Percentiles rank a stretch among this genome's conserved stretches.
Conservation (phyloP, 2,329 filamentous ascomycete species). For the Colletotrichum sp. region DNA sequence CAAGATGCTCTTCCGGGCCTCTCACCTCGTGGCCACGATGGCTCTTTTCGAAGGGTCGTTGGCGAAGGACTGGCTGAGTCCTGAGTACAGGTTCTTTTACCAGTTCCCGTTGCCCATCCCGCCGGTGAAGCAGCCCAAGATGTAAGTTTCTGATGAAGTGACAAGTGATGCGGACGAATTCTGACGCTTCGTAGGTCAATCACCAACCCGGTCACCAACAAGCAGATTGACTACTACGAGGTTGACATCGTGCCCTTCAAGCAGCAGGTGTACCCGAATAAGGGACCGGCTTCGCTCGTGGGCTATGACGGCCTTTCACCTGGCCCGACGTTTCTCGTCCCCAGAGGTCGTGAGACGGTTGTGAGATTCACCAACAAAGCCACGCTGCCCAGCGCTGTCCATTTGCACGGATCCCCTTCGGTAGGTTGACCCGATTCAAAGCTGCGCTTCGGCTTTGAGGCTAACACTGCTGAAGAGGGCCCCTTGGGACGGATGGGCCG, state of each 20-base stretch:
- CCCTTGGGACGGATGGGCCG: constrained; percentile 52
- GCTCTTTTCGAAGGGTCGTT: constrained; percentile 1
- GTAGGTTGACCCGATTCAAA: constrained; percentile 29
- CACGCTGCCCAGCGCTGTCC: constrained; percentile 48
- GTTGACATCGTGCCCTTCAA: not conserved
- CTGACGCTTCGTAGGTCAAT: not conserved
- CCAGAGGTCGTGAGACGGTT: constrained; percentile 55
- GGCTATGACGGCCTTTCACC: constrained; percentile 62
- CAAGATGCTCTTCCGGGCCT: not conserved
- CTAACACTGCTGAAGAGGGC: constrained; percentile 16
- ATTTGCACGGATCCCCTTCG: constrained; percentile 60
- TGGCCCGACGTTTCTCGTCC: constrained; percentile 57
- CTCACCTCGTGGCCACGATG: not conserved
- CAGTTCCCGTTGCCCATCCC: constrained; percentile 48
- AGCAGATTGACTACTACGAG: constrained; percentile 35
- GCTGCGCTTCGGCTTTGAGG: constrained; percentile 27
- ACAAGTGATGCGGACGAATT: too few relatives aligned
- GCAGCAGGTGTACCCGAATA: constrained; percentile 41
- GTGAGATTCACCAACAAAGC: constrained; percentile 60
- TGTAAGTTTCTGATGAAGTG: constrained; percentile 30
- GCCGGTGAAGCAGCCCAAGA: constrained; percentile 44
- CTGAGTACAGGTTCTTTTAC: constrained; percentile 42
- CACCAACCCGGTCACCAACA: constrained; percentile 33
- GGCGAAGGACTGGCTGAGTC: constrained; percentile 27
- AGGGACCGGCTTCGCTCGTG: constrained; percentile 32